phyloP scores from a whole-genome alignment of 2,329 filamentous ascomycete species.

The Huntiella omanensis region DNA sequence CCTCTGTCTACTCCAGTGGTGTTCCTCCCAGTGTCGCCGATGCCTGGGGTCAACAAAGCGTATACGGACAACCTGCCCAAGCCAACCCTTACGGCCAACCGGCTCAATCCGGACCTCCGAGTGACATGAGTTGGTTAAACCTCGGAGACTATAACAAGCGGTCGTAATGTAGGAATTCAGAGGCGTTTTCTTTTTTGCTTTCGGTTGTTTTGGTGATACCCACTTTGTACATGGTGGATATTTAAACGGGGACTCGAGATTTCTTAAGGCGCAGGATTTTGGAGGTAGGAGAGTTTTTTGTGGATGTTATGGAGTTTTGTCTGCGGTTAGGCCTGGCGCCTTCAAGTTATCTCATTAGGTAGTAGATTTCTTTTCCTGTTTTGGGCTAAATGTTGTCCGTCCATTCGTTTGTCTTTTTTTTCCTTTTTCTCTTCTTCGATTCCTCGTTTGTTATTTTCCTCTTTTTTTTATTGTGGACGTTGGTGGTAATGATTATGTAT shows the following conservation, averaged over 20 bases:
- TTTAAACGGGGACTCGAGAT: too few relatives aligned
- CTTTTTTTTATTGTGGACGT: not conserved
- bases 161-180: not conserved
- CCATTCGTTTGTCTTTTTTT: slow-evolving; percentile 4
- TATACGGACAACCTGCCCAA: slow-evolving; percentile 16
- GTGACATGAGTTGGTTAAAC: slow-evolving; percentile 69
- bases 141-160: slow-evolving; percentile 29
- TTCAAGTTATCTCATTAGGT: not conserved
- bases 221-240: too few relatives aligned
- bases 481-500: slow-evolving; percentile 4
- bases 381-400: slow-evolving; percentile 1
- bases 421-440: slow-evolving; percentile 1
- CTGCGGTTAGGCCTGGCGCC: too few relatives aligned
- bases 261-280: too few relatives aligned
- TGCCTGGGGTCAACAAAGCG: slow-evolving; percentile 31
- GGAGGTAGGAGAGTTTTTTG: too few relatives aligned
- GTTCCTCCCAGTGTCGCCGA: slow-evolving; percentile 45
- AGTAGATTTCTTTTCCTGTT: not conserved
- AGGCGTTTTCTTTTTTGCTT: not conserved
- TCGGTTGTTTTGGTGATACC: slow-evolving; percentile 2
- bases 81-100: too few relatives aligned
- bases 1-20: slow-evolving; percentile 43
- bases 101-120: slow-evolving; percentile 27
- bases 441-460: not conserved
- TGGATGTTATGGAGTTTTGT: too few relatives aligned